phyloP scores from a whole-genome alignment of 352 stramenopile genomes.

The Phytopythium kandeliae region DNA sequence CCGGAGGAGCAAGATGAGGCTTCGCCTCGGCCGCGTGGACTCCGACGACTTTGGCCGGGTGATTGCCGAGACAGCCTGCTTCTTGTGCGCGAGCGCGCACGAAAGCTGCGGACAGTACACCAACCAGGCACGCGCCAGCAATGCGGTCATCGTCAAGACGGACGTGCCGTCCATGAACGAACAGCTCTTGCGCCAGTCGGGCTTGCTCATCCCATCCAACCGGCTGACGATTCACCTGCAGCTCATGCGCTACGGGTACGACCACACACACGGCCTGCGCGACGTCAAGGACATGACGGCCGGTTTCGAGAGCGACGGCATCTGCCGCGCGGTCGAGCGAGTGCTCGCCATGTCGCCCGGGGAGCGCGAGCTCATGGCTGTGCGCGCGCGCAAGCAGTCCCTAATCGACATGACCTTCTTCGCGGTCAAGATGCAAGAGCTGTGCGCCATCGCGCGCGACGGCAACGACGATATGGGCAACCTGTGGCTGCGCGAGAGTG shows the following conservation, averaged over 20 bases:
- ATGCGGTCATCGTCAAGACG: conserved; percentile 41
- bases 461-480: background rate
- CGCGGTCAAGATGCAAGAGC: conserved; percentile 46
- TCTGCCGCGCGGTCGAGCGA: conserved; percentile 50
- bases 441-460: conserved; percentile 20
- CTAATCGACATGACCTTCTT: conserved; percentile 66
- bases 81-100: conserved; percentile 52
- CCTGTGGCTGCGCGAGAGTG: background rate
- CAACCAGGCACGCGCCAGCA: conserved; percentile 51
- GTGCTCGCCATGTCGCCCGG: conserved; percentile 40
- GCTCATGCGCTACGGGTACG: conserved; percentile 40
- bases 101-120: conserved; percentile 74
- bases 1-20: conserved; percentile 14
- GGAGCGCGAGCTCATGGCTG: conserved; percentile 35
- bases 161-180: conserved; percentile 64
- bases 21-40: conserved; percentile 31
- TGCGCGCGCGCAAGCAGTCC: conserved; percentile 45
- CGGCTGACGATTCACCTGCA: conserved; percentile 29
- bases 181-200: conserved; percentile 35
- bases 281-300: conserved; percentile 39
- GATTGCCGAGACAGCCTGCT: conserved; percentile 44
- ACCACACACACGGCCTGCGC: conserved; percentile 43
- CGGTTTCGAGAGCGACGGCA: conserved; percentile 19
- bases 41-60: conserved; percentile 39
- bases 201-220: conserved; percentile 32